Evolutionary conservation across 2,329 filamentous ascomycete species (phyloP).

Genomic region (Grosmannia serpens): DNA sequence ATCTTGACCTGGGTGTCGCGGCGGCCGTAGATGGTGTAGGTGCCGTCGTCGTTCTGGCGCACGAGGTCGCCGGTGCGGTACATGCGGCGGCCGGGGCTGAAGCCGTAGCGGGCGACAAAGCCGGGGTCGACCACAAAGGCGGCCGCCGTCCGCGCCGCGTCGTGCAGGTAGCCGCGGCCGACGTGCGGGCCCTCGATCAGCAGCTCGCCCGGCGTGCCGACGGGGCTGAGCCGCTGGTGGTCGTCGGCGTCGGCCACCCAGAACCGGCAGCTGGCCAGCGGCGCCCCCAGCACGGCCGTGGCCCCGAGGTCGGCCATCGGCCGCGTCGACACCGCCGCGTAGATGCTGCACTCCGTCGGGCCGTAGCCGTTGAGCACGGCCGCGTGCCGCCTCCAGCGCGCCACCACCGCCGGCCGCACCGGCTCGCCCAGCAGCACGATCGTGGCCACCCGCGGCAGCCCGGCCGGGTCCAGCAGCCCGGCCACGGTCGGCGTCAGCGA

Average conservation of each 20-base stretch:
- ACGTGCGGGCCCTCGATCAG: constrained; percentile 51
- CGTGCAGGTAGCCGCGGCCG: constrained; percentile 25
- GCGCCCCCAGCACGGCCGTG: constrained; percentile 32
- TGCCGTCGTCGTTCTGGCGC: constrained; percentile 34
- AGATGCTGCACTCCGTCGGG: constrained; percentile 31
- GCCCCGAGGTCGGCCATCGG: constrained; percentile 24
- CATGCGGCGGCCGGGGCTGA: no score
- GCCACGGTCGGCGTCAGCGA: constrained; percentile 51
- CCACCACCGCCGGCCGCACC: constrained; percentile 37
- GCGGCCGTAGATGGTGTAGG: constrained; percentile 35
- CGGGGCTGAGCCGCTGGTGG: constrained; percentile 36
- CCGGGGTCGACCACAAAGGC: background rate
- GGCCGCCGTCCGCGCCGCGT: constrained; percentile 14
- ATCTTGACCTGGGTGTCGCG: constrained; percentile 29
- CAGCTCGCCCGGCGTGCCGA: constrained; percentile 46
- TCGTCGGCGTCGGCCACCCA: constrained; percentile 42
- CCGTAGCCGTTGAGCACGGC: constrained; percentile 40
- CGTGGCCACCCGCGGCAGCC: constrained; percentile 26
- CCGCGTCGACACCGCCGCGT: constrained; percentile 35
- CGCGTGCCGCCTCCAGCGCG: constrained; percentile 32
- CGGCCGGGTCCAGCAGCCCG: constrained; percentile 25
- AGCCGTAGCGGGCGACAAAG: background rate
- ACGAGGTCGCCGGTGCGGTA: constrained; percentile 33
- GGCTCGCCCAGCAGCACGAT: constrained; percentile 16
- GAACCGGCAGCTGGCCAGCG: constrained; percentile 35